Evolutionary conservation across 2,329 filamentous ascomycete genomes (phyloP).

Genomic region (Trichophyton verrucosum): DNA sequence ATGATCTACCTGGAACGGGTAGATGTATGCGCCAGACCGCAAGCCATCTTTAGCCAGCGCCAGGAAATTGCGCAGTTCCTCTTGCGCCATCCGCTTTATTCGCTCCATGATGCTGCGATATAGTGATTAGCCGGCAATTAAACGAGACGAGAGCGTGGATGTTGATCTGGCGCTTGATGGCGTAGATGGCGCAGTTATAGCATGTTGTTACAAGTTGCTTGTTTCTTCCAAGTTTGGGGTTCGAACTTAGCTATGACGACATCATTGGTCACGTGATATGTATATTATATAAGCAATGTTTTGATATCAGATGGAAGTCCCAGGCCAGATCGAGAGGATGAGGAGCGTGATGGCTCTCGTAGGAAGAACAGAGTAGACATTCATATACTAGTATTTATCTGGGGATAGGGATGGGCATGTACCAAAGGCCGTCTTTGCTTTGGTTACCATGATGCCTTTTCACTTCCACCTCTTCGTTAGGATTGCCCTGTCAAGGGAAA

Average conservation of each 20-base stretch:
- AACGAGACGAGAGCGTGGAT: neutral
- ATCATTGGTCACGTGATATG: neutral
- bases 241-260: neutral
- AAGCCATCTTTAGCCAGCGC: constrained; percentile 55
- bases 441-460: neutral
- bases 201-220: neutral
- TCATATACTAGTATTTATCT: constrained; percentile 1
- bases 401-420: neutral
- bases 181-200: neutral
- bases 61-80: constrained; percentile 59
- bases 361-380: neutral
- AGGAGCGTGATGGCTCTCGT: neutral
- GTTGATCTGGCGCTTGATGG: neutral
- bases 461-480: neutral
- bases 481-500: neutral
- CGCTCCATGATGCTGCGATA: constrained; percentile 32
- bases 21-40: constrained; percentile 67
- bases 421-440: neutral
- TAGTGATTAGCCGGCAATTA: neutral
- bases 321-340: too few species aligned
- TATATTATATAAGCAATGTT: too few species aligned
- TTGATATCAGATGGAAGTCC: too few species aligned
- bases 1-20: constrained; percentile 57
- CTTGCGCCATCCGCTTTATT: constrained; percentile 46
- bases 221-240: neutral